phyloP scores from a whole-genome alignment of 352 stramenopile species.

The Pythium phragmitis region DNA sequence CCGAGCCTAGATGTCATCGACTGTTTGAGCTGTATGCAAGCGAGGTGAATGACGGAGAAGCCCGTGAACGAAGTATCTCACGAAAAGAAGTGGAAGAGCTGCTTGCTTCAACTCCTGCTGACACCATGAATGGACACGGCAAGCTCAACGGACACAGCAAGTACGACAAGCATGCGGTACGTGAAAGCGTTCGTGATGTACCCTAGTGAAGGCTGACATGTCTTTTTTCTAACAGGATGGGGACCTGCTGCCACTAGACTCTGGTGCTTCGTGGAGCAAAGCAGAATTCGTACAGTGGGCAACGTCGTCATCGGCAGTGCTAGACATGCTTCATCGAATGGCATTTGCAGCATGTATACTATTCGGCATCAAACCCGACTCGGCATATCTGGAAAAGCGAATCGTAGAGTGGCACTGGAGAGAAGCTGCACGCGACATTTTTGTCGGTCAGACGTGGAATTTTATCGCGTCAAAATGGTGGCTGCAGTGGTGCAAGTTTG shows the following conservation, averaged over 20 bases:
- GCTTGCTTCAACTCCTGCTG: conserved; percentile 15
- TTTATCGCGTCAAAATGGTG: conserved; percentile 75
- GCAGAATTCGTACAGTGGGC: conserved; percentile 57
- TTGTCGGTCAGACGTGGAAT: conserved; percentile 71
- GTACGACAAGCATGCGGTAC: conserved; percentile 5
- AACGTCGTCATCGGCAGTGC: conserved; percentile 32
- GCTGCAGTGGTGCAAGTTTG: conserved; percentile 80
- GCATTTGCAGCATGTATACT: conserved; percentile 72
- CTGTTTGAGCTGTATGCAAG: conserved; percentile 65
- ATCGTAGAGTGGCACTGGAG: conserved; percentile 80
- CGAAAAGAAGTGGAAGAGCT: conserved; percentile 46
- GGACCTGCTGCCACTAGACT: not conserved
- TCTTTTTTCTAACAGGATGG: not conserved
- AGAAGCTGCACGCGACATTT: conserved; percentile 40
- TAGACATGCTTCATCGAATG: conserved; percentile 66
- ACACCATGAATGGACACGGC: conserved; percentile 9
- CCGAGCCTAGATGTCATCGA: conserved; percentile 36
- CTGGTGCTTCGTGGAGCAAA: conserved; percentile 27
- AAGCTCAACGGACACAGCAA: conserved; percentile 15
- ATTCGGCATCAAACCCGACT: conserved; percentile 76
- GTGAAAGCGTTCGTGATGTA: not conserved
- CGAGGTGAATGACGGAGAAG: conserved; percentile 14
- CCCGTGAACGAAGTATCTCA: conserved; percentile 27
- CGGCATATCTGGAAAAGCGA: conserved; percentile 55
- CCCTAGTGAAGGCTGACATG: too few species aligned